These are phyloP conservation scores for Pharus latifolius DNA, from an alignment of 176 grass and related monocot genomes.

Conservation along the genomic window DNA sequence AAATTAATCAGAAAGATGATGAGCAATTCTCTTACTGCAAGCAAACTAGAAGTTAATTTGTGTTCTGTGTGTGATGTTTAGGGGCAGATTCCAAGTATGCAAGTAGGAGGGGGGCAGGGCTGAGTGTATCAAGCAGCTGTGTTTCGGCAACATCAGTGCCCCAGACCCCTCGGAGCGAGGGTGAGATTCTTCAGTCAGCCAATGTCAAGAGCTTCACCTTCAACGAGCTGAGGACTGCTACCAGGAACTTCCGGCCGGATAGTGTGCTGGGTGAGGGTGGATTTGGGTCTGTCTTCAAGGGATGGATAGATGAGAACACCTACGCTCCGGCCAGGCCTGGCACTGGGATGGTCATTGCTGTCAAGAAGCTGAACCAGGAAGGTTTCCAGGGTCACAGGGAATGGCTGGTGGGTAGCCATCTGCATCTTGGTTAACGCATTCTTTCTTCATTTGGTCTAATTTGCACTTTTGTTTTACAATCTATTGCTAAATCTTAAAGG, in stretches of 20 bases:
- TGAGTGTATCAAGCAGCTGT: conserved; percentile 41
- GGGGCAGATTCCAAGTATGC: neutral
- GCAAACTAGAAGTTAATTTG: no score
- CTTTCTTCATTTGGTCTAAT: neutral
- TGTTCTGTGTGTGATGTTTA: neutral
- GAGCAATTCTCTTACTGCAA: neutral
- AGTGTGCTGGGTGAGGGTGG: conserved; percentile 79
- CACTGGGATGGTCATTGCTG: conserved; percentile 72
- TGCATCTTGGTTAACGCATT: neutral
- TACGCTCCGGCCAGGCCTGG: conserved; percentile 44
- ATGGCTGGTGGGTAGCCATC: conserved; percentile 50
- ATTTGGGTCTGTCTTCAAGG: conserved; percentile 78
- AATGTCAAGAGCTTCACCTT: conserved; percentile 73
- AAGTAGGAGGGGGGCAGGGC: conserved; percentile 14
- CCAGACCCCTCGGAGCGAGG: conserved; percentile 44
- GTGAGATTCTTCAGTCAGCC: conserved; percentile 45
- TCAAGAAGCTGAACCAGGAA: conserved; percentile 90
- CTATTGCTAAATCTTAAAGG: conserved; percentile 19
- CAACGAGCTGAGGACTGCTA: conserved; percentile 48
- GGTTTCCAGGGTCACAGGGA: conserved; percentile 78
- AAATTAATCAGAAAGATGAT: neutral
- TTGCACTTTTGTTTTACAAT: neutral
- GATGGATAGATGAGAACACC: conserved; percentile 71
- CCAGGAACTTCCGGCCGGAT: conserved; percentile 68
- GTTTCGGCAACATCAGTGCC: conserved; percentile 37